These are phyloP conservation scores for Sporothrix inflata DNA, from an alignment of 2,329 filamentous ascomycete species.

Conservation along the genomic window DNA sequence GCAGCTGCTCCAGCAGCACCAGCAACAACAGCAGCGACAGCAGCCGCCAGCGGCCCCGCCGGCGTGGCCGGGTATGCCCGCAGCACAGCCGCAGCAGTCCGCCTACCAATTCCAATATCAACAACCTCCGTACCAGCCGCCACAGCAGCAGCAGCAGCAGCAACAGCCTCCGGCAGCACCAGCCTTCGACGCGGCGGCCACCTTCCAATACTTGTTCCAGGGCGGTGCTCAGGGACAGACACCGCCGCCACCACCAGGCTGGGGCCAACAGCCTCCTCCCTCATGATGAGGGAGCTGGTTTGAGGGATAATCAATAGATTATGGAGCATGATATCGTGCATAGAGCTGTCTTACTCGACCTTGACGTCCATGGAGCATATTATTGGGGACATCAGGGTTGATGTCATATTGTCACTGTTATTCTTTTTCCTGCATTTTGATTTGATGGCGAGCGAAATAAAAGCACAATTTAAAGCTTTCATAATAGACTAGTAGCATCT, in stretches of 20 bases:
- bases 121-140: conserved; percentile 25
- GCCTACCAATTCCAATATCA: conserved; percentile 24
- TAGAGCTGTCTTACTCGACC: not conserved
- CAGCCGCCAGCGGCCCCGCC: conserved; percentile 20
- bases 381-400: not conserved
- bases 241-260: conserved; percentile 17
- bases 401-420: not conserved
- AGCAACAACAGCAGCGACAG: conserved; percentile 30
- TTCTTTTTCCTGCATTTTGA: not conserved
- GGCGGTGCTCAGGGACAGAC: conserved; percentile 27
- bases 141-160: conserved; percentile 16
- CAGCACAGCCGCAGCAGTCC: conserved; percentile 15
- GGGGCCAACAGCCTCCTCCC: conserved; percentile 28
- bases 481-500: too few species aligned
- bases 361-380: not conserved
- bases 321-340: not conserved
- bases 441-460: conserved; percentile 3
- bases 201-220: conserved; percentile 28
- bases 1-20: conserved; percentile 40
- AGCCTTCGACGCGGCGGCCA: conserved; percentile 20
- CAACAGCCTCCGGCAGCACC: conserved; percentile 2
- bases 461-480: not conserved
- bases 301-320: not conserved
- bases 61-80: not conserved
- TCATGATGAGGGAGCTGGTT: not conserved